phyloP scores from a whole-genome alignment of 2,329 filamentous ascomycete genomes.

The Ascochyta lentis region DNA sequence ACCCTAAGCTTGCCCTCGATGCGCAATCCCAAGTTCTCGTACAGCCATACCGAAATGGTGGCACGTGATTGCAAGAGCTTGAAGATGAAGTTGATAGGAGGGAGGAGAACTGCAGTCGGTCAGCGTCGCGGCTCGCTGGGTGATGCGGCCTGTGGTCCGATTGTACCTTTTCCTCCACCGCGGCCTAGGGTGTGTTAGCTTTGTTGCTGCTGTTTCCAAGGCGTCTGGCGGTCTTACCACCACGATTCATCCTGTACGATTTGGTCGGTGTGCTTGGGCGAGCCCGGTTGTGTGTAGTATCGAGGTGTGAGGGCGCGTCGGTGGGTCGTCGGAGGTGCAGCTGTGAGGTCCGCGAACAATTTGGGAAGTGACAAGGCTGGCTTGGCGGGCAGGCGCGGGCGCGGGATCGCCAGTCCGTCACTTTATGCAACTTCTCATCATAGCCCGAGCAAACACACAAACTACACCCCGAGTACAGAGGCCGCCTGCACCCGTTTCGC shows the following conservation, averaged over 20 bases:
- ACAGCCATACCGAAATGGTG: conserved; percentile 93
- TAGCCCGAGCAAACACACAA: conserved; percentile 24
- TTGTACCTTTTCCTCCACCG: conserved; percentile 56
- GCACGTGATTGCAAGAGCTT: conserved; percentile 86
- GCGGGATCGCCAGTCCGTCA: conserved; percentile 27
- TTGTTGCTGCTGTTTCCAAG: neutral
- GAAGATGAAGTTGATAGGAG: conserved; percentile 89
- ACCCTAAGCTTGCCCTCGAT: conserved; percentile 98
- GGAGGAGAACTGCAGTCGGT: conserved; percentile 65
- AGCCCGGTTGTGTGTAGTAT: conserved; percentile 1
- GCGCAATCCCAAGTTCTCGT: conserved; percentile 90
- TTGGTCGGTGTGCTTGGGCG: neutral
- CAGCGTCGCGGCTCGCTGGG: conserved; percentile 5
- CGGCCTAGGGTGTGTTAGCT: conserved; percentile 58
- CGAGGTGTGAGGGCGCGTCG: conserved; percentile 11
- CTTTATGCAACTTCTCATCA: conserved; percentile 38
- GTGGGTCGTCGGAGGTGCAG: conserved; percentile 28
- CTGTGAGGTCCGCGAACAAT: conserved; percentile 35
- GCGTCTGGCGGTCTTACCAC: conserved; percentile 3
- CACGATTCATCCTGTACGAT: conserved; percentile 9
- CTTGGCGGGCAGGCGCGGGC: conserved; percentile 32
- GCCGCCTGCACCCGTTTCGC: neutral
- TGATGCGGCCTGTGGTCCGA: conserved; percentile 14
- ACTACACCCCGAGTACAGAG: conserved; percentile 16
- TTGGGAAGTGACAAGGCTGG: conserved; percentile 35